Evolutionary conservation across 371 early-diverging fungal species (phyloP).

Genomic region (Thermomucor indicae-seudaticae): DNA sequence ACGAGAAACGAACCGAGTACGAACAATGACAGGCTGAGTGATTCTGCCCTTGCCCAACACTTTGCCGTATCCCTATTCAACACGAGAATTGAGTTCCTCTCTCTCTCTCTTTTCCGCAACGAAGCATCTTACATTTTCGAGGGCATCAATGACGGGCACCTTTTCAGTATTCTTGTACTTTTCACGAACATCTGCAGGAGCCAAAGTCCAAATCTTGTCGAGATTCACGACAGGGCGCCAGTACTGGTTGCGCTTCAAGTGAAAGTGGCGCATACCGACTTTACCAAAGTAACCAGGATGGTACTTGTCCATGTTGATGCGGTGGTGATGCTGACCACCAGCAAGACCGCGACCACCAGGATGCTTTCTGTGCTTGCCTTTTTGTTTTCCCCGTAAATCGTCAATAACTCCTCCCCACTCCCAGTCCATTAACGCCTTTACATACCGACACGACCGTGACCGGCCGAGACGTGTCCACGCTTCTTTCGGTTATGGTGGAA

Average conservation of each 20-base stretch:
- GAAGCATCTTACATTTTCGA: conserved; percentile 57
- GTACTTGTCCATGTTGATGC: conserved; percentile 99
- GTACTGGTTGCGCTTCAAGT: conserved; percentile 92
- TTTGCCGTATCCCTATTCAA: conserved; percentile 90
- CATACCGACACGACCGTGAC: conserved; percentile 93
- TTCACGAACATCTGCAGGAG: conserved; percentile 87
- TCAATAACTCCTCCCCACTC: too few relatives aligned
- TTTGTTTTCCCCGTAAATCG: too few relatives aligned
- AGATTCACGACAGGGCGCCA: conserved; percentile 90
- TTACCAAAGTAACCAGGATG: conserved; percentile 99
- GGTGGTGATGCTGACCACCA: conserved; percentile 99
- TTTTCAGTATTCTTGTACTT: conserved; percentile 86
- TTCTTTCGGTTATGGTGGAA: conserved; percentile 84
- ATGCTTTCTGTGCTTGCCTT: conserved; percentile 99
- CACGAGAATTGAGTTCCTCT: neutral
- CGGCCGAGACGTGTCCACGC: conserved; percentile 93
- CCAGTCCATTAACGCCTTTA: too few relatives aligned
- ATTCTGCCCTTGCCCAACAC: conserved; percentile 96
- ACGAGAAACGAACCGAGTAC: conserved; percentile 93
- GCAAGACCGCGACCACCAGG: conserved; percentile 99
- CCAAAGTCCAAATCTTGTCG: conserved; percentile 94
- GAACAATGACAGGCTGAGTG: conserved; percentile 97
- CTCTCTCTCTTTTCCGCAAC: neutral
- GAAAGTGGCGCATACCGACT: conserved; percentile 99
- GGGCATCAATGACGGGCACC: conserved; percentile 93